Evolutionary conservation across 1,284 basidiomycete species (phyloP).

Genomic region (Meripilus lineatus): DNA sequence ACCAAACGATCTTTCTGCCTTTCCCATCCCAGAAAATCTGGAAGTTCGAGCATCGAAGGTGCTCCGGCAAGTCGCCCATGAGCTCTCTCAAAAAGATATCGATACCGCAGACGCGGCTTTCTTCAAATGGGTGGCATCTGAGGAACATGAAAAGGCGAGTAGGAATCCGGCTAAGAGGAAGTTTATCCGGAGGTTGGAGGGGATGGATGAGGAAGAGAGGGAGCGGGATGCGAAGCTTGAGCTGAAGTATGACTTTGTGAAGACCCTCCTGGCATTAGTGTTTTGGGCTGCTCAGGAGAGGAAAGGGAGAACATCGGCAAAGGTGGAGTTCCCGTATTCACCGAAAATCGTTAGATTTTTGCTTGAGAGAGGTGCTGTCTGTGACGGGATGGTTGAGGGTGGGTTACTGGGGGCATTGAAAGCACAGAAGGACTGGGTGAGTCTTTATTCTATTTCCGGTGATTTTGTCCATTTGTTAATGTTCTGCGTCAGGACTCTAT

Average conservation of each 20-base stretch:
- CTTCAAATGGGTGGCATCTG: constrained; percentile 43
- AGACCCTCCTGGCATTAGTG: constrained; percentile 44
- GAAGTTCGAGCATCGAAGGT: constrained; percentile 32
- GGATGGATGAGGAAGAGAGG: not conserved
- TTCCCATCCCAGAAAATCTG: constrained; percentile 12
- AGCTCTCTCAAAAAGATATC: constrained; percentile 23
- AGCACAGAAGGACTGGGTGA: constrained; percentile 61
- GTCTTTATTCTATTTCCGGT: constrained; percentile 18
- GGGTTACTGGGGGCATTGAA: constrained; percentile 49
- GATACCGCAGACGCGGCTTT: constrained; percentile 43
- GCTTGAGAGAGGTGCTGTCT: constrained; percentile 48
- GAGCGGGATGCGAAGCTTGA: constrained; percentile 10
- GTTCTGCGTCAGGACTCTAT: constrained; percentile 47
- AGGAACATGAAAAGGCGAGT: too few relatives aligned
- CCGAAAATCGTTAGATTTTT: constrained; percentile 51
- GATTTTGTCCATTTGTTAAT: not conserved
- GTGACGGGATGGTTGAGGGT: constrained; percentile 52
- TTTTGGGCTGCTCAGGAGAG: too few relatives aligned
- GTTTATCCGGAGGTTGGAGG: not conserved
- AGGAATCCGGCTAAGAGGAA: constrained; percentile 14
- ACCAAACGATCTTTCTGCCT: not conserved
- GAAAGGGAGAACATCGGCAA: constrained; percentile 23
- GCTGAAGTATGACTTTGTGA: constrained; percentile 51
- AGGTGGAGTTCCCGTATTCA: constrained; percentile 33
- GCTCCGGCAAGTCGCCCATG: constrained; percentile 32